Evolutionary conservation across 371 early-diverging fungal genomes (phyloP).

Genomic region (Blastocladiella emersonii): DNA sequence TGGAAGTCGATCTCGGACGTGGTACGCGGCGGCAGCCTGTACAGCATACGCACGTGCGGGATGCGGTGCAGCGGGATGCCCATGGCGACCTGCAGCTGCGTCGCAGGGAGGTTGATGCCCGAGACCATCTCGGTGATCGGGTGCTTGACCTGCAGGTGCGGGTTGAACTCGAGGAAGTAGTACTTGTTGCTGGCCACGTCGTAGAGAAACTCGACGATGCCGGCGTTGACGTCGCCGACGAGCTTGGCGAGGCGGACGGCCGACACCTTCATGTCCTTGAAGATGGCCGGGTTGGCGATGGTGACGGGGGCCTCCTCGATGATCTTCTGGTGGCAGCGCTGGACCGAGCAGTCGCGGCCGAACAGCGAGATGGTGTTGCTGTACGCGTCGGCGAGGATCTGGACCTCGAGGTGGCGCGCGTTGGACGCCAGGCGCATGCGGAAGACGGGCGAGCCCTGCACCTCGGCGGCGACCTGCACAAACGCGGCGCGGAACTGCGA

Average conservation of each 20-base stretch:
- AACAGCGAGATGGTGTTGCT: constrained; percentile 96
- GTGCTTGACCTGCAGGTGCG: constrained; percentile 98
- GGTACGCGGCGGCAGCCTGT: constrained; percentile 65
- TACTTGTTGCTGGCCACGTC: constrained; percentile 68
- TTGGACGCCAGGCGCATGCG: constrained; percentile 89
- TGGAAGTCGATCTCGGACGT: constrained; percentile 88
- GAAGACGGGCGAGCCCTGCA: constrained; percentile 92
- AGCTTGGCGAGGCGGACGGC: constrained; percentile 85
- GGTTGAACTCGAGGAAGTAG: constrained; percentile 97
- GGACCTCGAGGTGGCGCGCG: constrained; percentile 96
- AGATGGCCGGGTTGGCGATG: constrained; percentile 67
- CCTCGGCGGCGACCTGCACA: constrained; percentile 78
- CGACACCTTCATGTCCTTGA: constrained; percentile 87
- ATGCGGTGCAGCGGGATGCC: constrained; percentile 89
- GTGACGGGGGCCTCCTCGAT: constrained; percentile 94
- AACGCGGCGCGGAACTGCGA: constrained; percentile 62
- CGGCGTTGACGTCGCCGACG: constrained; percentile 91
- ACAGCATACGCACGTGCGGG: constrained; percentile 86
- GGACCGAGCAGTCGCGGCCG: constrained; percentile 97
- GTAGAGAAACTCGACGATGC: constrained; percentile 97
- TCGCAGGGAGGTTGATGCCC: constrained; percentile 93
- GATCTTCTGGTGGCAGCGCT: constrained; percentile 94
- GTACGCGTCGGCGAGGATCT: constrained; percentile 88
- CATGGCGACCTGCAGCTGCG: constrained; percentile 96
- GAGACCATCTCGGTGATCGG: constrained; percentile 98